Evolutionary conservation across 176 grass and related monocot genomes (phyloP), one percentile per base, ranked within the genome.

Genomic region (Tillandsia fasciculata): DNA sequence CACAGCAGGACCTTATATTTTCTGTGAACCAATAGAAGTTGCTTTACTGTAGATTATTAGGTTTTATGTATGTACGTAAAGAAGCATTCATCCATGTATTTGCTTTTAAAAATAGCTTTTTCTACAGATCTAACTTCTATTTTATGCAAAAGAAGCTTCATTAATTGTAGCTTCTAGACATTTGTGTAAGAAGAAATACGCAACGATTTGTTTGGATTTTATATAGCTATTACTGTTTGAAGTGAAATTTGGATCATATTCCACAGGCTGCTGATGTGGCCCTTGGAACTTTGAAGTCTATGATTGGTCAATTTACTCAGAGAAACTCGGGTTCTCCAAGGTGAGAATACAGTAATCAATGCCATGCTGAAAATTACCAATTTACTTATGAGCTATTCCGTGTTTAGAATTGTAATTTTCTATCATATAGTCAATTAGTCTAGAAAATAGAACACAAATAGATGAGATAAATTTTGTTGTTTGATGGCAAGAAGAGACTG

Each of bases 211-310:
- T 49, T 12, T 52, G 1, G 29, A 22, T 22, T 20, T 59, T 1
- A 3, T 10, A 1, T 53, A 53, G n/a, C 53, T 59, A 61, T 23
- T 48, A 13, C 9, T 81, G 23, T 67, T 70, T 79, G 53, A 20
- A 52, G 33, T 73, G 15, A 51, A 71, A 57, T 48, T 49, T 59
- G 64, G 22, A 42, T 42, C 33, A 52, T 12, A 6, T 72, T 70
- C 72, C 77, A 67, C 74, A 91, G 91, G 91, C 87, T 77, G 87
- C 91, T 72, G 85, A 79, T 69, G 85, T 77, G 69, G 91, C 91
- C 26, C 85, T 86, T 51, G 77, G 71, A 84, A 77, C 75, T 15
- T 77, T 96, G 71, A 91, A 78, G 77, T 86, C 80, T 53, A 88
- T 86, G 85, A 82, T 81, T 42, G 80, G 82, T 75, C 87, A 88